Evolutionary conservation across 2,329 filamentous ascomycete genomes (phyloP).

Genomic region (Fusarium devonianum): DNA sequence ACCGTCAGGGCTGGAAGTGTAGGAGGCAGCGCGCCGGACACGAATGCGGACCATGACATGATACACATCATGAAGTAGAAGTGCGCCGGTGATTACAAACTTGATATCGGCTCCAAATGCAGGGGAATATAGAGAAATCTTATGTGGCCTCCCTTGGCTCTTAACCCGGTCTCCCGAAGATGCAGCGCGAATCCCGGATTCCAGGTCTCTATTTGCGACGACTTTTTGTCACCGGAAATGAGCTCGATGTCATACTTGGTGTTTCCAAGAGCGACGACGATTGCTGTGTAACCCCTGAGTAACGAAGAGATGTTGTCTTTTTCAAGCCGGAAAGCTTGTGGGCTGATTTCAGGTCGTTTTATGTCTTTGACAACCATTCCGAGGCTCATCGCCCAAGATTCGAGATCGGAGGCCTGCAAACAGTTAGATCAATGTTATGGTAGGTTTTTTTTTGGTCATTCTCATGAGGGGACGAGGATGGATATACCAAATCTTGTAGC

Average conservation of each 20-base stretch:
- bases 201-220: conserved; percentile 33
- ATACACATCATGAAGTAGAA: conserved; percentile 41
- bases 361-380: conserved; percentile 38
- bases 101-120: conserved; percentile 34
- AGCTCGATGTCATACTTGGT: conserved; percentile 38
- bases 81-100: conserved; percentile 1
- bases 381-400: conserved; percentile 34
- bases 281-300: conserved; percentile 38
- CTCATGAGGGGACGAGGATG: neutral
- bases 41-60: conserved; percentile 37
- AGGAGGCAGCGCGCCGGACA: conserved; percentile 13
- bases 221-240: conserved; percentile 35
- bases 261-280: conserved; percentile 39
- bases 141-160: conserved; percentile 37
- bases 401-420: conserved; percentile 32
- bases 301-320: conserved; percentile 40
- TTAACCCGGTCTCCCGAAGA: conserved; percentile 37
- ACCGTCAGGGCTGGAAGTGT: conserved; percentile 25
- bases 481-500: conserved; percentile 35
- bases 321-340: conserved; percentile 39
- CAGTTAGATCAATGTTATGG: conserved; percentile 12
- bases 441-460: too few species aligned
- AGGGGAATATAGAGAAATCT: conserved; percentile 39
- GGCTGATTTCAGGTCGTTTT: conserved; percentile 35
- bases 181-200: conserved; percentile 35